Evolutionary conservation across 2,329 filamentous ascomycete genomes (phyloP).

Genomic region (Colletotrichum sp.): DNA sequence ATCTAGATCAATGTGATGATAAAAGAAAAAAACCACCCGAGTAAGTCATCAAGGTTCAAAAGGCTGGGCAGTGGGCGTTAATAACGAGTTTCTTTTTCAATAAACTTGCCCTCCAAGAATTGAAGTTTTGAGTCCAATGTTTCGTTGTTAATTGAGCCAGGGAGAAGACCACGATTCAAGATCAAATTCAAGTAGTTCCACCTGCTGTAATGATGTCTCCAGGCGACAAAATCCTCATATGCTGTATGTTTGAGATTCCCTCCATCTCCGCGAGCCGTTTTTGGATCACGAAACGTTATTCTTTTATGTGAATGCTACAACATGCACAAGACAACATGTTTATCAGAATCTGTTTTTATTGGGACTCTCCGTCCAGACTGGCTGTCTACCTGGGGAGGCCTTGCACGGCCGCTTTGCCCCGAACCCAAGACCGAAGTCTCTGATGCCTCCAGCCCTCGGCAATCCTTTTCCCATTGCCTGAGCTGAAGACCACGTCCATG

Average conservation of each 20-base stretch:
- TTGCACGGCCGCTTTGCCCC: constrained; percentile 31
- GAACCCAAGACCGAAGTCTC: constrained; percentile 38
- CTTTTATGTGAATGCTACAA: not conserved
- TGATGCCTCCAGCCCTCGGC: constrained; percentile 28
- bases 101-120: not conserved
- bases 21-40: too few relatives aligned
- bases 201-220: not conserved
- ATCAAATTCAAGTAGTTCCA: not conserved
- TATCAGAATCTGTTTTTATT: constrained; percentile 37
- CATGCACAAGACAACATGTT: not conserved
- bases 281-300: not conserved
- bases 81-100: not conserved
- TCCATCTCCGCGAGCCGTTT: not conserved
- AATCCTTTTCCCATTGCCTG: constrained; percentile 20
- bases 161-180: not conserved
- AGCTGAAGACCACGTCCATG: constrained; percentile 22
- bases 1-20: not conserved
- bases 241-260: not conserved
- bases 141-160: not conserved
- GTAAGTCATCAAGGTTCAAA: not conserved
- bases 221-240: not conserved
- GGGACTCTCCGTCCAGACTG: constrained; percentile 47
- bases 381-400: constrained; percentile 32
- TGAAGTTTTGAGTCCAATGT: not conserved
- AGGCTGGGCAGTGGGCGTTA: not conserved